Base-by-base conservation (phyloP, 192 early-diverging fungal species). In the Rhizoclosmatium sp. region DNA sequence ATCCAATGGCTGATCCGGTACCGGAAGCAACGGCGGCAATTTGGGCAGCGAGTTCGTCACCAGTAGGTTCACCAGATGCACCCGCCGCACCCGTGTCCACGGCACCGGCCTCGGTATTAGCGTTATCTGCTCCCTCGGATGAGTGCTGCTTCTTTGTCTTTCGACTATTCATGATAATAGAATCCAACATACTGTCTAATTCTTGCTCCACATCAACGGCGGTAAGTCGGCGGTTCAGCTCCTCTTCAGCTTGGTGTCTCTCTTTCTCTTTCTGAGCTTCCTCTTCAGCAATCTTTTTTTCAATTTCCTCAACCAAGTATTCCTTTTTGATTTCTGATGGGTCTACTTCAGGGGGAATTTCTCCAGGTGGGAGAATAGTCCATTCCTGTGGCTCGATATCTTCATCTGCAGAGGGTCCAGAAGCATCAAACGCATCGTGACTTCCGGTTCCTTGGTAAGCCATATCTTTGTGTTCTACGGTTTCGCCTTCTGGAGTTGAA, bases 231-330 rank as follows among this genome's bases (percentile, higher is more conserved):
- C 51, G 9, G 14, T 56, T 56, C 49, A 76, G 12, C 39, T 45
- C 60, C 9, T 45, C 64, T 14, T 76, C 75, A 40, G 21, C 59
- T 47, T 65, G 45, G 5, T 23, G 19, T 23, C 40, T 46, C 65
- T 76, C 64, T 48, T 39, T 44, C 49, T 47, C 47, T 51, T 76
- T 76, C n/a, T 42, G 16, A n/a, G 45, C 64, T 46, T 65, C 75
- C 49, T 76, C 75, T 40, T 76, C 54, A 2, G 75, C 75, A 7
- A 76, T 47, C 62, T 16, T 42, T 31, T 67, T 65, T 67, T 76
- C 75, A 76, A 76, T 76, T 56, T 76, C 75, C 12, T 76, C 75
- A 4, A 76, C 75, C n/a, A 76, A 47, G 60, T 76, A 76, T 51
- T 76, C 75, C 65, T 76, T 76, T 42, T 76, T 76, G 47, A 76